These are phyloP conservation scores for Tuctoria greenei DNA, from an alignment of 176 grass and related monocot species.

Conservation along the genomic window DNA sequence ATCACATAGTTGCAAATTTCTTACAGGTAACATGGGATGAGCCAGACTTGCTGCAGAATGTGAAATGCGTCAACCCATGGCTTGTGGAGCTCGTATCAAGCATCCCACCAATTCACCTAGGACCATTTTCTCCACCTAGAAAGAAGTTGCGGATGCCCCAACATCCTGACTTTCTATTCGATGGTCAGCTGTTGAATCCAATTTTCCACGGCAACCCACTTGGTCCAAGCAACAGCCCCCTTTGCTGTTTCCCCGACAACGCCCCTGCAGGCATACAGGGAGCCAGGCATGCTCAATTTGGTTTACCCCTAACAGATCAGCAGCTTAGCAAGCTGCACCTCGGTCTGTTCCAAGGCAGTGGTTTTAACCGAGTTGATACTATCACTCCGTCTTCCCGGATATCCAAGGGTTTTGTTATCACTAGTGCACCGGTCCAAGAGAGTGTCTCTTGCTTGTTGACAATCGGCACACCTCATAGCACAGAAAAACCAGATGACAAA, in stretches of 20 bases:
- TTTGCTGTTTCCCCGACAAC: conserved; percentile 64
- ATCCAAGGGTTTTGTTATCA: conserved; percentile 50
- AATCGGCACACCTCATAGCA: conserved; percentile 51
- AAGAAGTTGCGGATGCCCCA: conserved; percentile 65
- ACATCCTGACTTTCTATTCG: conserved; percentile 59
- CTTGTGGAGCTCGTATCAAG: conserved; percentile 69
- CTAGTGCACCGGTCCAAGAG: conserved; percentile 44
- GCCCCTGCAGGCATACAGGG: conserved; percentile 99
- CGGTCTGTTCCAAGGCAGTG: conserved; percentile 50
- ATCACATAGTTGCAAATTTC: conserved; percentile 21
- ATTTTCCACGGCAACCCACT: conserved; percentile 67
- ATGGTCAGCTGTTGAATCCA: conserved; percentile 56
- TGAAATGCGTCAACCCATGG: conserved; percentile 75
- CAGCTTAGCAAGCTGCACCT: conserved; percentile 72
- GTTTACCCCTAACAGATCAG: conserved; percentile 66
- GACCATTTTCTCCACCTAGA: conserved; percentile 66
- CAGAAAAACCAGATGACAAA: conserved; percentile 46
- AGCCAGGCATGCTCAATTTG: conserved; percentile 99
- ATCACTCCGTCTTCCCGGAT: conserved; percentile 43
- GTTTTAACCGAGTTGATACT: conserved; percentile 51
- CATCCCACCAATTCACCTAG: conserved; percentile 66
- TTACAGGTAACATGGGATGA: conserved; percentile 85
- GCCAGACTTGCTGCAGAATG: conserved; percentile 78
- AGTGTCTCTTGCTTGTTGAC: conserved; percentile 71
- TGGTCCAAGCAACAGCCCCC: conserved; percentile 55